phyloP scores from a whole-genome alignment of 192 early-diverging fungal genomes.

The Coemansia sp. region DNA sequence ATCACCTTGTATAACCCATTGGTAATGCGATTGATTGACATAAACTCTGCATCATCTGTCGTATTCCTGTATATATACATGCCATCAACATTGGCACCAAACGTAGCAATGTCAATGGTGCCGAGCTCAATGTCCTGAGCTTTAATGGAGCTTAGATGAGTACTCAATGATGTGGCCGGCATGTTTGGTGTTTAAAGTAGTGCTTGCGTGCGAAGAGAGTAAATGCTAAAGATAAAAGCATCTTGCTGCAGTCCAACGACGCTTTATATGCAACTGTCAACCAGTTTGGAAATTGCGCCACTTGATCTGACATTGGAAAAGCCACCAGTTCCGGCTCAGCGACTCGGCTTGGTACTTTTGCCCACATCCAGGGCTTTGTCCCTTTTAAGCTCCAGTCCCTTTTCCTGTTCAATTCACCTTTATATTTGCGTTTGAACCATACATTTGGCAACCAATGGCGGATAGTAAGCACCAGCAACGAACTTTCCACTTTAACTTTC shows the following conservation, averaged over 20 bases:
- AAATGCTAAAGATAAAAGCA: too few species aligned
- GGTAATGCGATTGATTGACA: constrained; percentile 26
- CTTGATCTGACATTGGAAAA: not conserved
- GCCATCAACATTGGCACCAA: constrained; percentile 26
- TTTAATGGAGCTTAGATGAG: constrained; percentile 10
- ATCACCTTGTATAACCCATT: constrained; percentile 29
- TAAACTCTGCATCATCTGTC: constrained; percentile 14
- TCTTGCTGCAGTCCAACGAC: not conserved
- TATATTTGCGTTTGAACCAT: not conserved
- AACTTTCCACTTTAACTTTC: too few species aligned
- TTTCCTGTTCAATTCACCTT: too few species aligned
- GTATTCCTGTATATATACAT: constrained; percentile 35
- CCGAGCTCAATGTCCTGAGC: constrained; percentile 39
- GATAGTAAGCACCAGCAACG: constrained; percentile 2
- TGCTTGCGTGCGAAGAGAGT: too few species aligned
- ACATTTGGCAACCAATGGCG: not conserved
- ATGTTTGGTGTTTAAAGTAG: constrained; percentile 7
- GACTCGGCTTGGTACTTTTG: constrained; percentile 1
- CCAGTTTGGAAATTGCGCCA: not conserved
- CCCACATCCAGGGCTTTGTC: not conserved
- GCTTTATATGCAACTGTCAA: not conserved
- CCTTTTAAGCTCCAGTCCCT: not conserved
- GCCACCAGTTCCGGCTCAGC: constrained; percentile 1
- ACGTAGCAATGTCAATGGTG: constrained; percentile 34
- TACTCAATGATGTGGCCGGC: not conserved